These are phyloP conservation scores for Hylodesmum podocarpum DNA, from an alignment of 306 rosid species.

Conservation along the genomic window DNA sequence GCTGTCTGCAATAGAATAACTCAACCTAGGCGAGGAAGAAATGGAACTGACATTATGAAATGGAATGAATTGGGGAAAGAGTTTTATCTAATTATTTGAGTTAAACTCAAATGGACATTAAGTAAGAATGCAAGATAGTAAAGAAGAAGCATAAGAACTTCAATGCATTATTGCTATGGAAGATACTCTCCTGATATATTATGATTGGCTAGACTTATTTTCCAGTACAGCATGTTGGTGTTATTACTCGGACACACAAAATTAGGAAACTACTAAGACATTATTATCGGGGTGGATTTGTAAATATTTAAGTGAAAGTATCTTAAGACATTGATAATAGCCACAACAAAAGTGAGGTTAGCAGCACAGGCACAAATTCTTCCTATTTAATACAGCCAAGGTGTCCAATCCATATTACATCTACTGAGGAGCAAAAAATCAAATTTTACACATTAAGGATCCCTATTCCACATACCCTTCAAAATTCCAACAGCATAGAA, in stretches of 20 bases:
- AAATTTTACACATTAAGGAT: conserved; percentile 4
- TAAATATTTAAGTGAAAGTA: neutral
- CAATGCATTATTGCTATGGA: neutral
- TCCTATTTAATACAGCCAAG: neutral
- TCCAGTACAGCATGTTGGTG: neutral
- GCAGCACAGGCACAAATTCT: neutral
- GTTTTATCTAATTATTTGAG: neutral
- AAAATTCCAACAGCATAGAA: neutral
- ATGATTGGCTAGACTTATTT: neutral
- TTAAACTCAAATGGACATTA: neutral
- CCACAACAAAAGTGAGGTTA: neutral
- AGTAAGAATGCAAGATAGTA: neutral
- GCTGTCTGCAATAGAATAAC: neutral
- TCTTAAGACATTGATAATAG: neutral
- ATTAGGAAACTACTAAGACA: neutral
- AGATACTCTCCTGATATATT: neutral
- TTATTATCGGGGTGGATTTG: neutral
- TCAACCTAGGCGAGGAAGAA: neutral
- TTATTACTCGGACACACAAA: neutral
- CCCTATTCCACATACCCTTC: neutral
- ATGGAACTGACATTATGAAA: neutral
- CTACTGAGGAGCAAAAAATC: neutral
- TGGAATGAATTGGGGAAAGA: neutral
- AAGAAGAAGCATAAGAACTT: neutral
- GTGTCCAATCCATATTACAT: neutral